Evolutionary conservation across 1,284 basidiomycete genomes (phyloP).

Genomic region (Rhodotorula mucilaginosa): DNA sequence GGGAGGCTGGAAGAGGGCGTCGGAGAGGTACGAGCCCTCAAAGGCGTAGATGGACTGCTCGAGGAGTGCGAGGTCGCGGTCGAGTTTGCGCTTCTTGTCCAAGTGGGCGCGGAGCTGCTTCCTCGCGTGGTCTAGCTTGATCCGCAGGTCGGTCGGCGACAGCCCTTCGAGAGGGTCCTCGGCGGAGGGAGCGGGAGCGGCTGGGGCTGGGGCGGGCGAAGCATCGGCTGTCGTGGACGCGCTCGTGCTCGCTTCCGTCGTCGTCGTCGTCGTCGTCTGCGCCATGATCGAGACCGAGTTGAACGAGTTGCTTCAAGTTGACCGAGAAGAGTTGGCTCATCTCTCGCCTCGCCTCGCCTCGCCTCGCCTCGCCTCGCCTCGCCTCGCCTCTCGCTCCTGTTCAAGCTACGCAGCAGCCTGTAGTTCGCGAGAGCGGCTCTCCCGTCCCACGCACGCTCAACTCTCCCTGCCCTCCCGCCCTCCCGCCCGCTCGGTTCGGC

Average conservation of each 20-base stretch:
- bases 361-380: too few species aligned
- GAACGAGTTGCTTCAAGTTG: too few species aligned
- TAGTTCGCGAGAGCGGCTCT: too few species aligned
- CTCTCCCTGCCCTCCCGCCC: too few species aligned
- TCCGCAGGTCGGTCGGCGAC: constrained; percentile 36
- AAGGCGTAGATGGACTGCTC: constrained; percentile 54
- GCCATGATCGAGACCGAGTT: too few species aligned
- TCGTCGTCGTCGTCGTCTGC: not conserved
- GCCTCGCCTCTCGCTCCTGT: too few species aligned
- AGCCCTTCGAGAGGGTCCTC: constrained; percentile 23
- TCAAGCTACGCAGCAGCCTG: too few species aligned
- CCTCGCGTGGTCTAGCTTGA: constrained; percentile 34
- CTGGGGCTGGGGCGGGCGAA: not conserved
- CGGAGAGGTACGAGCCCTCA: constrained; percentile 53
- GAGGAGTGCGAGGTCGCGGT: constrained; percentile 47
- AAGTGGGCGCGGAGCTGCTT: constrained; percentile 29
- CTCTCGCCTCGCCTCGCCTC: too few species aligned
- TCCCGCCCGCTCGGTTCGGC: not conserved
- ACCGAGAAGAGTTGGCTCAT: too few species aligned
- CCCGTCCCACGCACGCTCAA: not conserved
- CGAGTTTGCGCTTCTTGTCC: constrained; percentile 41
- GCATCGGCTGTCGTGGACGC: constrained; percentile 3
- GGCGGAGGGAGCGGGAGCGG: not conserved
- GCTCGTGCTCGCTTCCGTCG: constrained; percentile 3
- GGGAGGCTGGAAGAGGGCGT: constrained; percentile 29